Percentiles rank a stretch among this genome's conserved stretches.
These are phyloP conservation scores for Rhipidocladum racemiflorum DNA, from an alignment of 176 grass and related monocot genomes.

Conservation along the genomic window DNA sequence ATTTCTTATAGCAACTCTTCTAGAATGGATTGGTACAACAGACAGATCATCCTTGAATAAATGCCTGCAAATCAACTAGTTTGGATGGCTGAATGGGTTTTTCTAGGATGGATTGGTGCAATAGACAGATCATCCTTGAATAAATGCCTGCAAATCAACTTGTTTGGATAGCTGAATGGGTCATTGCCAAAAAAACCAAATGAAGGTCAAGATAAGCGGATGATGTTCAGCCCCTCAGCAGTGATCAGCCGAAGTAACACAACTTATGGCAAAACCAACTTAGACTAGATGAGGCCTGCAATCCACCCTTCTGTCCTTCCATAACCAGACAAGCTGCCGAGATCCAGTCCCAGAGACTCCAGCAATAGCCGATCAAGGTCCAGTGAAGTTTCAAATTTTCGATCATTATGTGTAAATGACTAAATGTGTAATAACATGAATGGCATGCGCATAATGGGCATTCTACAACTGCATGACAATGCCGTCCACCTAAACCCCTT, in stretches of 20 bases:
- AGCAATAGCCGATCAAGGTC: not conserved
- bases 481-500: not conserved
- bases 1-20: not conserved
- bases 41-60: not conserved
- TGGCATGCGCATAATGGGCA: not conserved
- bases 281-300: not conserved
- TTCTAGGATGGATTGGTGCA: not conserved
- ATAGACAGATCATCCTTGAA: not conserved
- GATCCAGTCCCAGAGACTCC: not conserved
- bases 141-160: not conserved
- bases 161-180: not conserved
- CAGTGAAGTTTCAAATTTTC: not conserved
- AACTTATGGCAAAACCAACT: not conserved
- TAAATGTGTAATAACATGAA: not conserved
- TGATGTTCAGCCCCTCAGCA: not conserved
- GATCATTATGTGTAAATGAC: not conserved
- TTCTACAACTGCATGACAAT: constrained; percentile 1
- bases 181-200: not conserved
- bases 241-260: not conserved
- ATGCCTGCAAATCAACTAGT: not conserved
- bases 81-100: not conserved
- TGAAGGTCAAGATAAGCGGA: not conserved
- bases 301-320: not conserved
- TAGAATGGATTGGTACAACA: not conserved
- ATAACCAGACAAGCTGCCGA: not conserved